Conservation (phyloP, 768 basidiomycete genomes). For the Lactifluus rugatus region DNA sequence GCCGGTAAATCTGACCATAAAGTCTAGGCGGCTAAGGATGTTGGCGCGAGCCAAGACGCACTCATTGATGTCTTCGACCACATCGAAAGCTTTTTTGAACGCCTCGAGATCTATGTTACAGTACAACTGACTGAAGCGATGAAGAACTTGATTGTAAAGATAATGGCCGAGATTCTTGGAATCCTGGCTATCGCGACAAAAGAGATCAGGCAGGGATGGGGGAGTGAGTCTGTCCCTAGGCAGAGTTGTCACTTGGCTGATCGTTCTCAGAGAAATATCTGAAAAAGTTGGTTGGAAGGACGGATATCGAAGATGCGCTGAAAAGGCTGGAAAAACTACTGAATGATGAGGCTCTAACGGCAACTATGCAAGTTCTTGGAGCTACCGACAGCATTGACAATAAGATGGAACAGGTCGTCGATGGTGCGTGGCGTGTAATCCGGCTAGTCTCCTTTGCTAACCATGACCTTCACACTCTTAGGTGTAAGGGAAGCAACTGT, state of each 20-base stretch:
- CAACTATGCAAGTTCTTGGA: not conserved
- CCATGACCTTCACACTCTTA: no score
- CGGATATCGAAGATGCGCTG: no score
- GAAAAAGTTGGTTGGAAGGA: no score
- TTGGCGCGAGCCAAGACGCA: not conserved
- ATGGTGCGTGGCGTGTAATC: not conserved
- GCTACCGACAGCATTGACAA: not conserved
- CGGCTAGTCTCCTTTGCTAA: no score
- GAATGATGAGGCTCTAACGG: no score
- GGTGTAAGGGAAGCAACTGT: no score
- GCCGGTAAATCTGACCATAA: not conserved
- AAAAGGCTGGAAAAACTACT: no score
- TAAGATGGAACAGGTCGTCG: not conserved
- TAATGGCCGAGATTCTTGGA: conserved; percentile 1
- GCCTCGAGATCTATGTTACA: not conserved
- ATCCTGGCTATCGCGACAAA: not conserved
- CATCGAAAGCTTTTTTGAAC: not conserved
- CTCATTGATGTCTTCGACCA: not conserved
- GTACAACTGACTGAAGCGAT: not conserved
- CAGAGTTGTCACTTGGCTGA: not conserved
- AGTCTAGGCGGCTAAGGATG: not conserved
- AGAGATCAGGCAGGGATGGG: not conserved
- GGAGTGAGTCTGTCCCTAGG: not conserved
- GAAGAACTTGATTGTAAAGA: not conserved
- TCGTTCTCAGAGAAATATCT: not conserved